phyloP scores from a whole-genome alignment of 2,329 filamentous ascomycete species.

The Pezicula rhizophila region DNA sequence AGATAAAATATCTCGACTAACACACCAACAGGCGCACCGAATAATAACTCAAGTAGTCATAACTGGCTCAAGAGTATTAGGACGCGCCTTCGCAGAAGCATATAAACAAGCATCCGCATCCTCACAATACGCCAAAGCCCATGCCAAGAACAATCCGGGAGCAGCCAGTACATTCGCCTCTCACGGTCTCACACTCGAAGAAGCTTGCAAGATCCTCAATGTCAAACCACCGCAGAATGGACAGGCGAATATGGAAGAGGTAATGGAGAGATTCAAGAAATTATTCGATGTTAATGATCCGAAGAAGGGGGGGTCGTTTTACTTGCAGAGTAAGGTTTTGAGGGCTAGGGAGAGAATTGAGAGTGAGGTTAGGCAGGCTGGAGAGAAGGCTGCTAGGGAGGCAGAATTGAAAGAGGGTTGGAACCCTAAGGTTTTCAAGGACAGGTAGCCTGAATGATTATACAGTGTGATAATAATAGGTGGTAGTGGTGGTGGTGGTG shows the following conservation, averaged over 20 bases:
- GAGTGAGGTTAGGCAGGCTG: constrained; percentile 68
- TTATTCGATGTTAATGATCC: constrained; percentile 94
- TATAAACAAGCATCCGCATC: constrained; percentile 92
- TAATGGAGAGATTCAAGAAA: constrained; percentile 85
- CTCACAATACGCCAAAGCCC: constrained; percentile 71
- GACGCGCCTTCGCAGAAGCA: constrained; percentile 86
- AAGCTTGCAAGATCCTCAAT: constrained; percentile 96
- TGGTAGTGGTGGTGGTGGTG: constrained; percentile 2
- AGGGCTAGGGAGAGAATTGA: constrained; percentile 89
- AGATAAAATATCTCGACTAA: neutral
- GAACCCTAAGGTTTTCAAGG: constrained; percentile 94
- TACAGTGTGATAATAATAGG: constrained; percentile 2
- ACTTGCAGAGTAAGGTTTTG: constrained; percentile 94
- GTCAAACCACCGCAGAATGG: constrained; percentile 81
- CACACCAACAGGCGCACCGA: constrained; percentile 68
- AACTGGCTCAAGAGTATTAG: constrained; percentile 84
- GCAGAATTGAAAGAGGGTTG: constrained; percentile 79
- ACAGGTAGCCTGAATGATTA: constrained; percentile 46
- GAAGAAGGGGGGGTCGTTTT: constrained; percentile 93
- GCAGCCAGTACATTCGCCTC: constrained; percentile 40
- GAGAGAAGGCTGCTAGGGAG: constrained; percentile 66
- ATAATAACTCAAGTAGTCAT: constrained; percentile 91
- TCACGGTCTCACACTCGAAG: constrained; percentile 82
- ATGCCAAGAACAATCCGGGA: constrained; percentile 51
- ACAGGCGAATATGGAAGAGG: constrained; percentile 69